These are phyloP conservation scores for Fusarium buxicola DNA, from an alignment of 2,329 filamentous ascomycete species.

Conservation along the genomic window DNA sequence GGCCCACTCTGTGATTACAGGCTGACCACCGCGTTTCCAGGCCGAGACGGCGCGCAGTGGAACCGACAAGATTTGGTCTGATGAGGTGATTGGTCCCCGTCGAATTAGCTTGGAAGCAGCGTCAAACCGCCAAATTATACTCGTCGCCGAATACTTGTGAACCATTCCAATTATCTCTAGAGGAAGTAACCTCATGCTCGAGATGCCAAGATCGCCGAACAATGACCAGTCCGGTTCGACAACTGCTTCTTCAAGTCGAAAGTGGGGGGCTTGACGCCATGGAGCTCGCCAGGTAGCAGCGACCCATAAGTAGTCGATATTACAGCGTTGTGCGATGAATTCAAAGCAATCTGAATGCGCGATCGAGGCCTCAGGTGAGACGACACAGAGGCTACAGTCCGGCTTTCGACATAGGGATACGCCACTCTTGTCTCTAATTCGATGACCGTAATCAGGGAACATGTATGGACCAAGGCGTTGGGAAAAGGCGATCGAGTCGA, in stretches of 20 bases:
- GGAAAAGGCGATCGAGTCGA: slow-evolving; percentile 17
- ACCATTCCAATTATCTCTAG: slow-evolving; percentile 21
- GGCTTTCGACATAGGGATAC: slow-evolving; percentile 18
- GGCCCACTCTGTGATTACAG: not conserved
- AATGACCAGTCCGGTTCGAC: slow-evolving; percentile 2
- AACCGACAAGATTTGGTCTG: slow-evolving; percentile 19
- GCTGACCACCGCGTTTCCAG: slow-evolving; percentile 19
- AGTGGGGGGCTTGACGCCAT: slow-evolving; percentile 21
- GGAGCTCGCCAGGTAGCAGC: slow-evolving; percentile 19
- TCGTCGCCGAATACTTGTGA: slow-evolving; percentile 11
- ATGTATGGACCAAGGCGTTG: slow-evolving; percentile 12
- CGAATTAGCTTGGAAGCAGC: not conserved
- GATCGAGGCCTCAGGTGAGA: slow-evolving; percentile 17
- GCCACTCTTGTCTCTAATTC: not conserved
- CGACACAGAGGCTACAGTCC: slow-evolving; percentile 11
- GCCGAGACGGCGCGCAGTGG: slow-evolving; percentile 11
- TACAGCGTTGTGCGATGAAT: slow-evolving; percentile 7
- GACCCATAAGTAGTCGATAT: slow-evolving; percentile 13
- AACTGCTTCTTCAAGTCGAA: slow-evolving; percentile 15
- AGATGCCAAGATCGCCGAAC: slow-evolving; percentile 1
- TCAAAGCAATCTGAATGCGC: slow-evolving; percentile 24
- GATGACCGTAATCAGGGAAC: slow-evolving; percentile 20
- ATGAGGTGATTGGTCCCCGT: not conserved
- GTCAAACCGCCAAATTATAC: slow-evolving; percentile 17
- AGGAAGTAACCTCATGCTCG: slow-evolving; percentile 15